Base-by-base conservation (phyloP, 768 basidiomycete genomes). In the Suillus sp. region DNA sequence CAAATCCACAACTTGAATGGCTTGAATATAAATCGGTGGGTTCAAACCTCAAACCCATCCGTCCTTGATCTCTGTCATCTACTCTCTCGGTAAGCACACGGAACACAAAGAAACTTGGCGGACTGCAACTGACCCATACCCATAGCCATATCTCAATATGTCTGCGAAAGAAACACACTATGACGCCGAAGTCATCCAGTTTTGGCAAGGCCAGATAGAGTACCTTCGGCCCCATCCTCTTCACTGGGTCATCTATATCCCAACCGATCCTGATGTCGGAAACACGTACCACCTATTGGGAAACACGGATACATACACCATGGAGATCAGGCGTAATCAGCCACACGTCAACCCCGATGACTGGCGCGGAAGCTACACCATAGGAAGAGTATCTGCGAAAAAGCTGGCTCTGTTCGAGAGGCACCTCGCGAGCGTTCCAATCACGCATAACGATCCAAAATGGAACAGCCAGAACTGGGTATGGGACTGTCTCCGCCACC, bases 161-260 rank as follows among this genome's bases (percentile, higher is more conserved):
- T 64, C 50, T n/a, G 67, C 71, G n/a, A 67, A 71, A 0, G 16
- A 67, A 0, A 66, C 67, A 1, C 65, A 58, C 59, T 68, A 67
- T 64, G 59, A 70, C 5, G 63, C 76, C 65, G 73, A 72, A 18
- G 63, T 75, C 51, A 63, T 59, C 56, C 75, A 76, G 42, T 76
- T 75, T 60, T 76, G 70, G 70, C 75, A 65, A 34, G 61, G 37
- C 35, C 62, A 56, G 48, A 63, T 67, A 65, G 65, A 69, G 66
- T 62, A 35, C 13, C 63, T 66, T 1, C 64, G 60, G 0, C 65
- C 68, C 22, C 34, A 35, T 11, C 69, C 9, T 65, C 67, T 71
- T 2, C 73, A 74, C 60, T 75, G 74, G 74, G 72, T 71, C 38
- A 66, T 75, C 62, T 73, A 73, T n/a, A 40, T 76, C n/a, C 71